Base-by-base conservation (phyloP, 2,329 filamentous ascomycete species). In the Sporothrix mexicana region DNA sequence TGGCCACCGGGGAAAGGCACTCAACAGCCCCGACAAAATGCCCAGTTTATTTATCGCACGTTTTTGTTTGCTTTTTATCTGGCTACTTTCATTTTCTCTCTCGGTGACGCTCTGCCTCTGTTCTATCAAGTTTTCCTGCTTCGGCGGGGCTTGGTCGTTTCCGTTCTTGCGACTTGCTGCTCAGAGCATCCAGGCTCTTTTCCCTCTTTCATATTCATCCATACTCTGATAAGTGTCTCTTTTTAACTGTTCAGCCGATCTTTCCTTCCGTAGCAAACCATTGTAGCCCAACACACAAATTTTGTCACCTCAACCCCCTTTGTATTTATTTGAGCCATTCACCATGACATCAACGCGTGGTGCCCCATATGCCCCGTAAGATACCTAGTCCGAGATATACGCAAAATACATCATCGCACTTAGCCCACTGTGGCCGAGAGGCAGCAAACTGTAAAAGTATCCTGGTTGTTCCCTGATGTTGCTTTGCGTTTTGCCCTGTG, bases 401-500 rank as follows among this genome's bases (percentile, higher is more conserved):
- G 61, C 20, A 25, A 20, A n/a, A 66, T 25, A 25, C 20, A 47
- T n/a, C 30, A 36, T 5, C 5, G 30, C 7, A 36, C 5, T 5
- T 30, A 30, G 5, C 30, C 7, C 30, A 25, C 61, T 66, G 41
- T 7, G n/a, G 12, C n/a, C 41, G n/a, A 47, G 41, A 25, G 41
- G 61, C 20, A 25, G 36, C 15, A 23, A 8, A 8, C 17, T 53
- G 47, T 53, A 8, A 8, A 9, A 43, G 47, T 53, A 68, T 68
- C 47, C 53, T 51, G 66, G 45, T 68, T 68, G 20, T 36, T 23
- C 9, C 47, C 17, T 55, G 66, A 43, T 25, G 66, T 68, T 53
- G 30, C 66, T 36, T 67, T 51, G 45, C 45, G 43, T n/a, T 30
- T 66, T 25, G 62, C 62, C 23, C 20, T 66, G 43, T 20, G 62